Conservation (phyloP, 495 filamentous ascomycete species). For the Xylaria cubensis region DNA sequence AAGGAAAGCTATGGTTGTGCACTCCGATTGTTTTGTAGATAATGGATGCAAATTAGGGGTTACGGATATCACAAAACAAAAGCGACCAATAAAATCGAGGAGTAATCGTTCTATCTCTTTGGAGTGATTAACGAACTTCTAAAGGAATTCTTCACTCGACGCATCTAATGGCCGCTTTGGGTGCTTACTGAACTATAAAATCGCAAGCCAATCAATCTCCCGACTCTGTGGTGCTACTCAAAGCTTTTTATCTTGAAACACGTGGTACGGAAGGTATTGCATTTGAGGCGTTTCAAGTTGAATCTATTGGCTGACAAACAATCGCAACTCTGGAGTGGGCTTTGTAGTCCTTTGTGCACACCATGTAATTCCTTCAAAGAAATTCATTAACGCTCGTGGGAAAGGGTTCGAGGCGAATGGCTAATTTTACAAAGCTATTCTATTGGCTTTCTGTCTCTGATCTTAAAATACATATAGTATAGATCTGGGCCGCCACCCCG, state of each 20-base stretch:
- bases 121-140: background rate
- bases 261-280: slow-evolving; percentile 1
- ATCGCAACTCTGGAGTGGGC: slow-evolving; percentile 13
- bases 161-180: background rate
- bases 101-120: background rate
- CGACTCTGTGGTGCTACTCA: background rate
- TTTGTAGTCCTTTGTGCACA: slow-evolving; percentile 11
- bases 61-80: background rate
- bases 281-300: slow-evolving; percentile 7
- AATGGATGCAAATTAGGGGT: background rate
- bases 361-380: slow-evolving; percentile 1
- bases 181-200: background rate
- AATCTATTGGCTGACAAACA: slow-evolving; percentile 14
- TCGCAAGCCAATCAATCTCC: background rate
- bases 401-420: background rate
- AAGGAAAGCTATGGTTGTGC: background rate
- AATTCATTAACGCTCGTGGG: background rate
- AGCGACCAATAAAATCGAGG: background rate
- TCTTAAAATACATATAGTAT: background rate
- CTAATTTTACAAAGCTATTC: slow-evolving; percentile 3
- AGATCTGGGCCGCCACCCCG: background rate
- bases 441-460: background rate
- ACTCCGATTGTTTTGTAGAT: background rate
- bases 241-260: slow-evolving; percentile 1
- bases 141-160: background rate